phyloP scores from a whole-genome alignment of 2,329 filamentous ascomycete species.

The Teratosphaeria destructans region DNA sequence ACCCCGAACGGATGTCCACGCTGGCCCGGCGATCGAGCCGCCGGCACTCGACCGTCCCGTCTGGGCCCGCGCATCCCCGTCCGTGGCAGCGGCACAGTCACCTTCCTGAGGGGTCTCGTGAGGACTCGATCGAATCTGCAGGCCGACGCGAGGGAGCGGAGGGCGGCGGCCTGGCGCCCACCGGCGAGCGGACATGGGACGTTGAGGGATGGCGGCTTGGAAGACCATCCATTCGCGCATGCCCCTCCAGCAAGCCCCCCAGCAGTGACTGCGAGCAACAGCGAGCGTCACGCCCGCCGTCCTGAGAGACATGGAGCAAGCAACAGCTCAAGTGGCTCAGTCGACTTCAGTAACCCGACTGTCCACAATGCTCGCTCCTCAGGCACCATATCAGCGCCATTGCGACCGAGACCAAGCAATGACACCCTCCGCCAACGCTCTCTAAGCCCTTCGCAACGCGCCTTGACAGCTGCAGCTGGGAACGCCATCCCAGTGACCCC shows the following conservation, averaged over 20 bases:
- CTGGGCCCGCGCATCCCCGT: not conserved
- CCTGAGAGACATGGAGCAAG: not conserved
- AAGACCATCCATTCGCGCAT: slow-evolving; percentile 17
- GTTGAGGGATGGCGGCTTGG: slow-evolving; percentile 10
- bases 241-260: not conserved
- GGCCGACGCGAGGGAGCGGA: not conserved
- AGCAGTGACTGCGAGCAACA: not conserved
- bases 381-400: not conserved
- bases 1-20: slow-evolving; percentile 21
- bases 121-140: not conserved
- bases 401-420: not conserved
- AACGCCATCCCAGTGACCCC: slow-evolving; percentile 15
- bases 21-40: slow-evolving; percentile 14
- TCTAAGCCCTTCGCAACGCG: slow-evolving; percentile 9
- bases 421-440: not conserved
- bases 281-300: not conserved
- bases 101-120: not conserved
- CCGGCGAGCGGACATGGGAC: slow-evolving; percentile 22
- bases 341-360: not conserved
- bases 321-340: not conserved
- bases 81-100: not conserved
- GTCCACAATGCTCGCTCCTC: not conserved
- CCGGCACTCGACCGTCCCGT: not conserved
- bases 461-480: slow-evolving; percentile 13
- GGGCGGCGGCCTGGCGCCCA: slow-evolving; percentile 16